Conservation (phyloP, 768 basidiomycete genomes). For the Rickenella mellea region DNA sequence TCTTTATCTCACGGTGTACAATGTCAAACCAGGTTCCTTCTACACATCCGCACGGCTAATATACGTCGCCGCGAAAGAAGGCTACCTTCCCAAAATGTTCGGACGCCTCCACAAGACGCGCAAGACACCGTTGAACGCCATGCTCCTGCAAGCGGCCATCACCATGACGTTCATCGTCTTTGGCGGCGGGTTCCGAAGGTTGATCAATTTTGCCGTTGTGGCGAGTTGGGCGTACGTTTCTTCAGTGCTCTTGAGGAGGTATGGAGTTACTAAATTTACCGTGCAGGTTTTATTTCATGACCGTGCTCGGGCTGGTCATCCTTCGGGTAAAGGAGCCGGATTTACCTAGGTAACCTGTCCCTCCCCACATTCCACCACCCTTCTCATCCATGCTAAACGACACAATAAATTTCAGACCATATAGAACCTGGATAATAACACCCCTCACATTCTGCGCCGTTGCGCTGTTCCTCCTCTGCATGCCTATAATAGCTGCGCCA, state of each 20-base stretch:
- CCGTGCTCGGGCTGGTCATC: constrained; percentile 81
- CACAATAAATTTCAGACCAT: constrained; percentile 47
- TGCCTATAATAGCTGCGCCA: constrained; percentile 93
- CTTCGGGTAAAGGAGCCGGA: constrained; percentile 85
- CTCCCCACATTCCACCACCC: not conserved
- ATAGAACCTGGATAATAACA: constrained; percentile 86
- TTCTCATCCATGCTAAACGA: no score
- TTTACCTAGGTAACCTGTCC: constrained; percentile 52
- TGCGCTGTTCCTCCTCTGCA: constrained; percentile 81
- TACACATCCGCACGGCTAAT: constrained; percentile 80
- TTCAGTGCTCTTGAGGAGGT: not conserved
- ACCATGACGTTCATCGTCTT: constrained; percentile 73
- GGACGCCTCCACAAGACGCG: constrained; percentile 64
- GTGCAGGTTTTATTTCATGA: constrained; percentile 62
- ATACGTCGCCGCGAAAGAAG: constrained; percentile 81
- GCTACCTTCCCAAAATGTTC: constrained; percentile 79
- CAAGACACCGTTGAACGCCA: constrained; percentile 83
- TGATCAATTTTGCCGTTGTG: constrained; percentile 86
- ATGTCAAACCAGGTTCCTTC: constrained; percentile 39
- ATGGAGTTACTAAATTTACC: not conserved
- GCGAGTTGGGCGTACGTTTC: constrained; percentile 55
- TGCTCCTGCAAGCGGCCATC: constrained; percentile 65
- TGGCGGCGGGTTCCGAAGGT: constrained; percentile 81
- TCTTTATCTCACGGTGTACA: not conserved
- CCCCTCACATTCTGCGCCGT: constrained; percentile 85